Evolutionary conservation across 2,329 filamentous ascomycete genomes (phyloP), one percentile per base, ranked within the genome.

Genomic region (Seiridium cupressi): DNA sequence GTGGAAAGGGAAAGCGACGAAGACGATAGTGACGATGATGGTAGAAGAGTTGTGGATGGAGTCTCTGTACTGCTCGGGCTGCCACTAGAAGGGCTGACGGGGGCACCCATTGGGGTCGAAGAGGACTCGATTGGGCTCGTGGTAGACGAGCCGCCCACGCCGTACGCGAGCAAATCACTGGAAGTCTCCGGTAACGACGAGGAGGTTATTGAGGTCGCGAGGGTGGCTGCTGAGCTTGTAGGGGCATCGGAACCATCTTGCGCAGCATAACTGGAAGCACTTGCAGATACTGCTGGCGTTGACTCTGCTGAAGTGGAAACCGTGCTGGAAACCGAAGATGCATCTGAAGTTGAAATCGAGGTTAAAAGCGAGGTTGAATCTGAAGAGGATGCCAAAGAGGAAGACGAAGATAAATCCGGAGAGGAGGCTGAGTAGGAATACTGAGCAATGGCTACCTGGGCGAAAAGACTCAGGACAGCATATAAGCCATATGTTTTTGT

Each of bases 401-500:
- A 26, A 26, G 18, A 26, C 18, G 18, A 26, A 26, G 18, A 26
- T 26, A 26, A 26, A 26, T 26, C 18, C 18, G 18, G 18, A 26
- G 18, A 26, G 18, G 18, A 26, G 18, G 18, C 18, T 26, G 18
- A 26, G 18, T 26, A 26, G 18, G 18, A 26, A 26, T 44, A 40
- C 38, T 58, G 35, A 11, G 35, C 55, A 36, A 26, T 34, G n/a
- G 55, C 44, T 5, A 58, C n/a, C 3, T 51, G 47, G 34, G 55
- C 44, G 8, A 44, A 7, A 35, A 58, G n/a, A 11, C 46, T 35
- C n/a, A 58, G 35, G 6, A 35, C 40, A n/a, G 46, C 55, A 44
- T 49, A 36, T 8, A 58, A 26, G 44, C 55, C 55, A 35, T 58
- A 58, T 58, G 40, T 9, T 58, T 58, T 51, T 38, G n/a, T 40